A percentile compares a stretch with the other conserved stretches of the same genome.
Evolutionary conservation across 257 asterid species (phyloP).

Genomic region (Nicotiana obtusifolia): DNA sequence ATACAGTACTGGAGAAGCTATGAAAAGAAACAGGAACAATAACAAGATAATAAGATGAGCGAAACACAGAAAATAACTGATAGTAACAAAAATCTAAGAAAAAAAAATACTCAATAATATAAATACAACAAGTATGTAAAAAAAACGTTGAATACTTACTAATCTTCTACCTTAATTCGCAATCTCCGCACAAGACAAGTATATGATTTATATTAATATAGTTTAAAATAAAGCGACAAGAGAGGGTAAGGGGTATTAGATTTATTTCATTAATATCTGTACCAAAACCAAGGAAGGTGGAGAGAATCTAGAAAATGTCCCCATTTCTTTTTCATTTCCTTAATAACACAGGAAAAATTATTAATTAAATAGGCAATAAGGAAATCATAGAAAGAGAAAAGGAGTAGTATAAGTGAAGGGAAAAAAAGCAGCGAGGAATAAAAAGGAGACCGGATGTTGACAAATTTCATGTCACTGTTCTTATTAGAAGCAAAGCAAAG

Average conservation of each 20-base stretch:
- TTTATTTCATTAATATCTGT: conserved; percentile 38
- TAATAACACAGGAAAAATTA: conserved; percentile 34
- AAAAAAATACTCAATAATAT: too few relatives aligned
- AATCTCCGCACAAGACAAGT: too few relatives aligned
- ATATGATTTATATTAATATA: neutral
- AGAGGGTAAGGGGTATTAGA: conserved; percentile 16
- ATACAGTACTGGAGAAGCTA: too few relatives aligned
- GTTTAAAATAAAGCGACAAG: conserved; percentile 14
- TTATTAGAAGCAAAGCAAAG: conserved; percentile 16
- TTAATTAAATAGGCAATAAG: conserved; percentile 23
- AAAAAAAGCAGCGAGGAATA: conserved; percentile 44
- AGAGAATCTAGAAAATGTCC: conserved; percentile 60
- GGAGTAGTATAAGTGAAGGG: conserved; percentile 19
- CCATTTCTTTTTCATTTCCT: conserved; percentile 39
- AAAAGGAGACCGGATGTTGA: conserved; percentile 90
- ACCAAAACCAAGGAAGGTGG: conserved; percentile 59
- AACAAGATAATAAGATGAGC: too few relatives aligned
- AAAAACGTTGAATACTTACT: too few relatives aligned
- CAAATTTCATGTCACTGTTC: conserved; percentile 90
- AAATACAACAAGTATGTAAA: too few relatives aligned
- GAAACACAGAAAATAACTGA: too few relatives aligned
- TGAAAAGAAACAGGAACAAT: too few relatives aligned
- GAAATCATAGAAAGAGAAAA: conserved; percentile 16
- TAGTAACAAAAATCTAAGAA: too few relatives aligned
- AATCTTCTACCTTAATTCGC: too few relatives aligned